Evolutionary conservation across 192 early-diverging fungal genomes (phyloP).

Genomic region (Funneliformis mosseae): DNA sequence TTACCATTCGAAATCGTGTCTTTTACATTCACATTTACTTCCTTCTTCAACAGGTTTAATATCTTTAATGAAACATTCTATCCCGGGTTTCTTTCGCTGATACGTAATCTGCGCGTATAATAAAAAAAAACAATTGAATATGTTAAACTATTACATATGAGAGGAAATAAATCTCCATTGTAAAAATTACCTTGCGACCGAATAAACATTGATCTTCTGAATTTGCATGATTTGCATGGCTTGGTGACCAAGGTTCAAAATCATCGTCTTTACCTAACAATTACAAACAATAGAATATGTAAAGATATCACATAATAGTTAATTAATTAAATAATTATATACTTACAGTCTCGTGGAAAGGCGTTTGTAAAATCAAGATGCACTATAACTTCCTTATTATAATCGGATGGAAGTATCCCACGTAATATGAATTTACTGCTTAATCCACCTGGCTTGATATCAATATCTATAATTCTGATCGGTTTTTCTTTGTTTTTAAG

Average conservation of each 20-base stretch:
- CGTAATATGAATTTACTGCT: conserved; percentile 80
- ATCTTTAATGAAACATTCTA: conserved; percentile 75
- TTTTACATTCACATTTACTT: conserved; percentile 73
- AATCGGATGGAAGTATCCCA: conserved; percentile 54
- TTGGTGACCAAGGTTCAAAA: conserved; percentile 71
- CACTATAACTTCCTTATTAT: conserved; percentile 45
- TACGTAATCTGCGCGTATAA: conserved; percentile 71
- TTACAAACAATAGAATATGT: conserved; percentile 2
- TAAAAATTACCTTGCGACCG: neutral
- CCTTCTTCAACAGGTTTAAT: conserved; percentile 50
- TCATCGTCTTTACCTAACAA: conserved; percentile 53
- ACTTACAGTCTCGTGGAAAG: conserved; percentile 41
- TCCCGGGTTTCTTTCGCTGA: conserved; percentile 67
- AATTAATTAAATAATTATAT: conserved; percentile 35
- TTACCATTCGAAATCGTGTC: conserved; percentile 83
- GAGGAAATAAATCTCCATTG: neutral
- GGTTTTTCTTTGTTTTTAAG: conserved; percentile 35
- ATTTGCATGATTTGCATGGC: conserved; percentile 38
- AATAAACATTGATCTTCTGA: conserved; percentile 53
- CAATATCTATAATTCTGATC: conserved; percentile 65
- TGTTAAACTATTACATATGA: neutral
- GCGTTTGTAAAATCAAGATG: conserved; percentile 54
- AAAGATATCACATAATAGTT: neutral
- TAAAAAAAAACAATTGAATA: conserved; percentile 41
- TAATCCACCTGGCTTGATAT: conserved; percentile 71